Percentiles rank a stretch among this genome's conserved stretches.
Conservation (phyloP, 805 yeast species). For the Pichia pseudocactophila region DNA sequence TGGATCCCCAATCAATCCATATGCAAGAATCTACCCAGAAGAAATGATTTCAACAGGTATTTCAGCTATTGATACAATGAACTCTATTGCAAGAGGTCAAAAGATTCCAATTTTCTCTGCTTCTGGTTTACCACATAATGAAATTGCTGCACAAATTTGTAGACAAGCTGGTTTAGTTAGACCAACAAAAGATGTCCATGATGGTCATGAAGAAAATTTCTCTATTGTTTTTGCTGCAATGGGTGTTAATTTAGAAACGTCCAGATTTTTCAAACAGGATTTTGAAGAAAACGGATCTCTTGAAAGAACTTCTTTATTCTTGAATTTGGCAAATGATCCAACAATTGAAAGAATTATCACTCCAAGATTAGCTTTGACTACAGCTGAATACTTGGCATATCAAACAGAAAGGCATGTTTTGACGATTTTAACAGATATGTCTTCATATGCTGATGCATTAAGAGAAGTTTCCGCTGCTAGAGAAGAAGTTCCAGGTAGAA, state of each 20-base stretch:
- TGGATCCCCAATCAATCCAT: conserved; percentile 98
- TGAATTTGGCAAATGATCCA: conserved; percentile 98
- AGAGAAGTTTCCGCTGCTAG: conserved; percentile 99
- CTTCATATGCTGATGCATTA: conserved; percentile 98
- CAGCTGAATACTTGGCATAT: conserved; percentile 97
- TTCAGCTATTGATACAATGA: conserved; percentile 98
- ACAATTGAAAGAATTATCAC: conserved; percentile 99
- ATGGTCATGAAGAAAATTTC: conserved; percentile 99
- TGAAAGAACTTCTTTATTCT: conserved; percentile 94
- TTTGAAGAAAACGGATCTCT: conserved; percentile 98
- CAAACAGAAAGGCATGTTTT: conserved; percentile 99
- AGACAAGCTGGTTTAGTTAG: conserved; percentile 99
- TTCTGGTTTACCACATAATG: conserved; percentile 98
- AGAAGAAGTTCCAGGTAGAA: conserved; percentile 99
- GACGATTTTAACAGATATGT: conserved; percentile 97
- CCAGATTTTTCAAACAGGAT: conserved; percentile 97
- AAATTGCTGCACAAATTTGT: conserved; percentile 99
- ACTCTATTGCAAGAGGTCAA: conserved; percentile 99
- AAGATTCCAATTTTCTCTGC: conserved; percentile 99
- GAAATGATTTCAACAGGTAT: conserved; percentile 99
- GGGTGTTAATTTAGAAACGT: conserved; percentile 99
- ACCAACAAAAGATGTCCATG: conserved; percentile 99
- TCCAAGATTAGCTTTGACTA: conserved; percentile 96
- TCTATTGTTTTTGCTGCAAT: conserved; percentile 98
- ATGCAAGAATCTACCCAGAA: conserved; percentile 97